Conservation (phyloP, 2,329 filamentous ascomycete genomes). For the Fusarium sp. region DNA sequence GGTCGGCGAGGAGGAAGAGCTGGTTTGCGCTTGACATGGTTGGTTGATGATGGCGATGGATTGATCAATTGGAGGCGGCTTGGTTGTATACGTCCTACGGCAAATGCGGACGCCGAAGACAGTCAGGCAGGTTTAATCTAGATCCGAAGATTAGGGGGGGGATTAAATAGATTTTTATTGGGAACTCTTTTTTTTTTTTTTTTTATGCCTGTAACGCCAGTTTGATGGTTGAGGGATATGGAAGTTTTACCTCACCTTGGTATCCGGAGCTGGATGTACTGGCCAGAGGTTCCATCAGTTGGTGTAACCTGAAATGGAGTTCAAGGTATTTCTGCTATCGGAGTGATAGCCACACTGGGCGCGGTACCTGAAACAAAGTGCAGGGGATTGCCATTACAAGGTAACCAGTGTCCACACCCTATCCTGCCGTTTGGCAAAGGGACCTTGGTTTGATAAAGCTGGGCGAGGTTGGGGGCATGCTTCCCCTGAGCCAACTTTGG, state of each 20-base stretch:
- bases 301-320: slow-evolving; percentile 1
- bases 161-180: not conserved
- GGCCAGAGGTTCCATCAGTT: slow-evolving; percentile 8
- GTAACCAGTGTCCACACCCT: slow-evolving; percentile 1
- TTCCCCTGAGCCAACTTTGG: slow-evolving; percentile 20
- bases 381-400: not conserved
- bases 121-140: too few species aligned
- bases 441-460: slow-evolving; percentile 2
- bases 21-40: slow-evolving; percentile 68
- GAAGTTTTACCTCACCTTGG: slow-evolving; percentile 6
- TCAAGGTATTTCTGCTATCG: slow-evolving; percentile 13
- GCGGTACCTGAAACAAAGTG: not conserved
- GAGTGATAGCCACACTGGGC: not conserved
- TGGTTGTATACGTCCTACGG: not conserved
- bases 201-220: not conserved
- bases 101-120: not conserved
- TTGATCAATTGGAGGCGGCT: slow-evolving; percentile 3
- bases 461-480: slow-evolving; percentile 21
- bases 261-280: slow-evolving; percentile 11
- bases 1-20: slow-evolving; percentile 91
- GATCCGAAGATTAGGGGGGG: not conserved
- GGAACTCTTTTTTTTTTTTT: not conserved
- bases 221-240: slow-evolving; percentile 15
- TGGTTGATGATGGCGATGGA: slow-evolving; percentile 13
- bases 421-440: not conserved